A percentile compares a stretch with the other conserved stretches of the same genome.
phyloP scores from a whole-genome alignment of 148 eudicot genomes.

The Chenopodium formosanum region DNA sequence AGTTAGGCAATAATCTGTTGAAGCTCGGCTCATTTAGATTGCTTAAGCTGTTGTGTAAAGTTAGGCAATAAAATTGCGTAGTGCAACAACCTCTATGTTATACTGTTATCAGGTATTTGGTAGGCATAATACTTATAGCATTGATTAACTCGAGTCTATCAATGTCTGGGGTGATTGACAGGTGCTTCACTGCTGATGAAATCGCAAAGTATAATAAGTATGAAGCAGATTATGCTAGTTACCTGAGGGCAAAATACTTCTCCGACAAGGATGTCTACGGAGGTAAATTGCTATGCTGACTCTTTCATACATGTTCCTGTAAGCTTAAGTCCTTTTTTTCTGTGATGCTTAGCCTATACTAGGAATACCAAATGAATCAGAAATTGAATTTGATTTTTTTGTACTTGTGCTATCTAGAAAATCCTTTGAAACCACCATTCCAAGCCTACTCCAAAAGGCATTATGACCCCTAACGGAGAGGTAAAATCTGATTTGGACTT shows the following conservation, averaged over 20 bases:
- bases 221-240: constrained; percentile 38
- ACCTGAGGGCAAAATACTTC: constrained; percentile 63
- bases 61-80: neutral
- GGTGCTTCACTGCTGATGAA: constrained; percentile 35
- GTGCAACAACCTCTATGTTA: neutral
- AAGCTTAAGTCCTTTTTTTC: neutral
- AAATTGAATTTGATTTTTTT: neutral
- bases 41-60: neutral
- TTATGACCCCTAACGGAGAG: neutral
- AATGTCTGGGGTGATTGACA: neutral
- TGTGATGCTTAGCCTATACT: neutral
- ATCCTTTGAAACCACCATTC: neutral
- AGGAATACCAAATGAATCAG: neutral
- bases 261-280: constrained; percentile 64
- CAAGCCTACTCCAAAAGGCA: neutral
- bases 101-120: neutral
- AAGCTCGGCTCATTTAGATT: neutral
- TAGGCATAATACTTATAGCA: neutral
- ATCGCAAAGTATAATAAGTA: constrained; percentile 32
- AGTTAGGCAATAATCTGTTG: too few relatives aligned
- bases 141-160: constrained; percentile 1
- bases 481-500: too few relatives aligned
- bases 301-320: neutral
- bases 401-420: neutral
- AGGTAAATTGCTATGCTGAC: constrained; percentile 38